These are phyloP conservation scores for Coemansia sp. DNA, from an alignment of 192 early-diverging fungal species.

Conservation along the genomic window DNA sequence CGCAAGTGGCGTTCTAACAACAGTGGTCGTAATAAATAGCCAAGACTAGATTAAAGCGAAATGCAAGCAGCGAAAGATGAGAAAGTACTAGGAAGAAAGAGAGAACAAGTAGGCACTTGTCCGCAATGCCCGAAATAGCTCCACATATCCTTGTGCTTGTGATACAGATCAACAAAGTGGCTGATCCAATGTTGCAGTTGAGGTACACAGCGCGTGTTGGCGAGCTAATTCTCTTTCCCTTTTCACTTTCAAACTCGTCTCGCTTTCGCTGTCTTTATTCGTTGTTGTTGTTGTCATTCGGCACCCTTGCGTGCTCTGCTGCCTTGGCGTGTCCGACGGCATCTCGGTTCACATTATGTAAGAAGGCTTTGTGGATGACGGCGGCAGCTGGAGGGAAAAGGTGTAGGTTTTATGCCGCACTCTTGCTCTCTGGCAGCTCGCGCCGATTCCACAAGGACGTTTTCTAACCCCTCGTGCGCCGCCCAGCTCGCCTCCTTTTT, in stretches of 20 bases:
- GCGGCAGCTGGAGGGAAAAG: constrained; percentile 1
- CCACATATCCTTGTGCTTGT: not conserved
- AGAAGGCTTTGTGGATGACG: constrained; percentile 12
- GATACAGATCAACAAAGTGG: not conserved
- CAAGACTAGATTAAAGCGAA: not conserved
- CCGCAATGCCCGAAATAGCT: not conserved
- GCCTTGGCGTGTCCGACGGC: not conserved
- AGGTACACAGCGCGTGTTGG: not conserved
- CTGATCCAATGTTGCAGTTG: not conserved
- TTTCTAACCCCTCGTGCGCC: constrained; percentile 37
- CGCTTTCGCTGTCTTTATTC: not conserved
- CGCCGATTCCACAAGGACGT: not conserved
- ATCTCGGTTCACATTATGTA: constrained; percentile 9
- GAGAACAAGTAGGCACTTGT: not conserved
- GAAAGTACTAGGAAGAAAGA: not conserved
- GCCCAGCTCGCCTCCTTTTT: constrained; percentile 7
- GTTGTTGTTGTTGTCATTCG: not conserved
- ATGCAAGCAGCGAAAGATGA: not conserved
- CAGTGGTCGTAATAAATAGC: not conserved
- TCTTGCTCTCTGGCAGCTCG: not conserved
- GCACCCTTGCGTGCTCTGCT: constrained; percentile 11
- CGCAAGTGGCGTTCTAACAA: not conserved
- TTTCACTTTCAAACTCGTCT: not conserved
- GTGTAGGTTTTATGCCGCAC: not conserved
- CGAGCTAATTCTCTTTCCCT: not conserved